Evolutionary conservation across 305 asterid species (phyloP), one percentile per base, ranked within the genome.

Genomic region (Fraxinus sp.): DNA sequence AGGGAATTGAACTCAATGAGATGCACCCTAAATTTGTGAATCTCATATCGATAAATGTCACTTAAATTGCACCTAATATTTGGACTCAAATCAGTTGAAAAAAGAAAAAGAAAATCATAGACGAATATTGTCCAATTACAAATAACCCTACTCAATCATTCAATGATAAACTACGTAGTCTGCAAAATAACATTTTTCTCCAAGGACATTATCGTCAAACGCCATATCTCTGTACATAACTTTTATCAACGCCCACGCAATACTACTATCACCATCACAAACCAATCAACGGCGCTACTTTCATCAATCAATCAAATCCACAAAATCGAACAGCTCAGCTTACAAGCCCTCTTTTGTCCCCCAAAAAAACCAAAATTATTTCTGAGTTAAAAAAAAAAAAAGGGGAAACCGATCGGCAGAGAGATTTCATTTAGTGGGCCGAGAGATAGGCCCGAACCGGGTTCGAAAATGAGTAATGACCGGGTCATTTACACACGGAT

Each of bases 401-500:
- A 11, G 26, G 4, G 5, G 10, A 26, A 39, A n/a, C 26, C 57
- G 18, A 41, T 57, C 73, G 73, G 6, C n/a, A 14, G 5, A 26
- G 22, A 14, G 22, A 32, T 30, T 32, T 71, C 76, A 73, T 77
- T 85, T 55, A 10, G 18, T 79, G 41, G 89, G 94, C 86, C 90
- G 86, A 4, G 68, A 41, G 68, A 93, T 87, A 77, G 96, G 95
- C 41, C 95, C 96, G 41, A 81, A 81, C 80, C 84, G 85, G 39
- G 88, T 16, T 74, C 79, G n/a, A 79, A 89, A 83, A 83, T 75
- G 26, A 28, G 79, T 32, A 71, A 92, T 20, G 13, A 90, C 88
- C 83, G 87, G 84, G 86, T 95, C 97, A 75, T 92, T 91, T 6
- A 81, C 90, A 83, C 98, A 95, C 16, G 77, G 93, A 77, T 95